Percentiles rank a stretch among this genome's conserved stretches.
phyloP scores from a whole-genome alignment of 2,329 filamentous ascomycete species.

The Fusarium mangiferae region DNA sequence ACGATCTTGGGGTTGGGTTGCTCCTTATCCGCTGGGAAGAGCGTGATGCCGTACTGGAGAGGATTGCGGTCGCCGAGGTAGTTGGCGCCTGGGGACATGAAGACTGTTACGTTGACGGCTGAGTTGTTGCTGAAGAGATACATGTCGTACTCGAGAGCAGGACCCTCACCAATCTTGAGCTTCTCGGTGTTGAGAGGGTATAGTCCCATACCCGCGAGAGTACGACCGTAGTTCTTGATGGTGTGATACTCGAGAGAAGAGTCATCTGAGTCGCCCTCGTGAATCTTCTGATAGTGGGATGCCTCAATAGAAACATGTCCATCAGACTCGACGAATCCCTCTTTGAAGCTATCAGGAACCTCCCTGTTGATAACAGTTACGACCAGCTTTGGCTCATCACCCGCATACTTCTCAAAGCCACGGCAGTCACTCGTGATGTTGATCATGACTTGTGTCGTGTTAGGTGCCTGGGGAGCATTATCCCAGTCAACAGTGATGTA shows the following conservation, averaged over 20 bases:
- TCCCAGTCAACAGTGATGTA: constrained; percentile 49
- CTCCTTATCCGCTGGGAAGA: constrained; percentile 53
- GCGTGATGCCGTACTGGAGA: constrained; percentile 61
- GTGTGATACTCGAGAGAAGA: constrained; percentile 56
- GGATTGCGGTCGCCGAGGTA: constrained; percentile 61
- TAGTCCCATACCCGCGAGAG: constrained; percentile 66
- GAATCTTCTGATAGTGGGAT: constrained; percentile 59
- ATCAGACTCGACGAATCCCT: constrained; percentile 72
- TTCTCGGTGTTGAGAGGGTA: constrained; percentile 63
- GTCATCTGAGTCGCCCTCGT: constrained; percentile 44
- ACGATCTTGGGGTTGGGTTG: constrained; percentile 21
- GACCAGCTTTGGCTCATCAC: constrained; percentile 57
- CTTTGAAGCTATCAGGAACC: constrained; percentile 61
- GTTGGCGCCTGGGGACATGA: constrained; percentile 64
- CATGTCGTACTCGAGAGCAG: constrained; percentile 69
- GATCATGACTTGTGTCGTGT: constrained; percentile 60
- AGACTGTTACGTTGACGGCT: constrained; percentile 57
- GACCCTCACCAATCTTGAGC: constrained; percentile 59
- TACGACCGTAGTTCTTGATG: constrained; percentile 66
- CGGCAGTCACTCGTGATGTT: constrained; percentile 61
- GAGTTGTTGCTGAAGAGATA: constrained; percentile 67
- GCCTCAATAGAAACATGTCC: constrained; percentile 66
- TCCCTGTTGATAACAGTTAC: constrained; percentile 64
- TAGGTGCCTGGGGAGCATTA: constrained; percentile 53
- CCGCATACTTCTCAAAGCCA: constrained; percentile 54